Evolutionary conservation across 306 rosid species (phyloP).

Genomic region (Acacia crassicarpa): DNA sequence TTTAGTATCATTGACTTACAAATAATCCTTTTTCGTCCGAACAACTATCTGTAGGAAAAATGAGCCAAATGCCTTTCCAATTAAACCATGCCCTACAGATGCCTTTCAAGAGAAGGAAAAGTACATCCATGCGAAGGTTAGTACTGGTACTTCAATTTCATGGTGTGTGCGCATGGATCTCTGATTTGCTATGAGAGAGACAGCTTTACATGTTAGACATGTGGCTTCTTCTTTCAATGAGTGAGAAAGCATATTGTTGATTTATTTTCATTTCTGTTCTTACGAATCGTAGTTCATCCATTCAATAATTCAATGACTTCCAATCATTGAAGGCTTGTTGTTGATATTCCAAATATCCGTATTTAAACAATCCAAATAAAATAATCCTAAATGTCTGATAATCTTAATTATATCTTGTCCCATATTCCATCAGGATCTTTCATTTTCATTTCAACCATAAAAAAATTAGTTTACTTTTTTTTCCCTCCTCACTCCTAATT

Average conservation of each 20-base stretch:
- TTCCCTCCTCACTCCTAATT: not conserved
- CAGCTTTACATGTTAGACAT: slow-evolving; percentile 21
- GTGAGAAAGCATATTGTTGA: slow-evolving; percentile 1
- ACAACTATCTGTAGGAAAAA: slow-evolving; percentile 53
- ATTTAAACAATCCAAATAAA: too few species aligned
- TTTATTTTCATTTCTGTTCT: not conserved
- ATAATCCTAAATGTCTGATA: not conserved
- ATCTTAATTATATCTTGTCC: not conserved
- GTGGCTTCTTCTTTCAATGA: slow-evolving; percentile 10
- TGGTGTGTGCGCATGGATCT: not conserved
- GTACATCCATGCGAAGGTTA: slow-evolving; percentile 92
- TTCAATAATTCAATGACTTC: too few species aligned
- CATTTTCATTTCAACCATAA: not conserved
- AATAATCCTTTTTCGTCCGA: slow-evolving; percentile 14
- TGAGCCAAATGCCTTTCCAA: slow-evolving; percentile 43
- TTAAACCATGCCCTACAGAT: slow-evolving; percentile 67
- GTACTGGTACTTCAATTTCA: slow-evolving; percentile 14
- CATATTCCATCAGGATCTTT: not conserved
- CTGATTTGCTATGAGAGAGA: slow-evolving; percentile 3
- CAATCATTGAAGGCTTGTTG: too few species aligned
- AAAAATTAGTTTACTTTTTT: not conserved
- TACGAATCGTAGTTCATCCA: slow-evolving; percentile 1
- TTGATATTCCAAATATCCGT: not conserved
- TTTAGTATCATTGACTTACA: not conserved
- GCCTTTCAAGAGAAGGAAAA: slow-evolving; percentile 70